These are phyloP conservation scores for Nitzschia sp. DNA, from an alignment of 108 stramenopile species.

Conservation along the genomic window DNA sequence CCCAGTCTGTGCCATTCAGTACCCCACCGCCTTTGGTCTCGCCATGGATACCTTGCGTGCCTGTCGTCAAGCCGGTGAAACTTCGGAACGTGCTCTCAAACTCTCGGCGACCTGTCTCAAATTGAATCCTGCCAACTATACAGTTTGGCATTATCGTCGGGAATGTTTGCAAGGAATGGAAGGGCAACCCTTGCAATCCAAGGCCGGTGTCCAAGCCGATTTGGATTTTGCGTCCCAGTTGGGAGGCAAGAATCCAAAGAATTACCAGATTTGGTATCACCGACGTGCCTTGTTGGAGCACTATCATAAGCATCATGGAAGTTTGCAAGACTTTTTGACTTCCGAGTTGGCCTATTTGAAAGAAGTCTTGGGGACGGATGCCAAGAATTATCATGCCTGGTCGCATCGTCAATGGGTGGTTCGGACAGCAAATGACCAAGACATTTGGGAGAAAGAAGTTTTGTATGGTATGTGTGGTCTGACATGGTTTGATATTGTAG, in stretches of 20 bases:
- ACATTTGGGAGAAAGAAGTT: constrained; percentile 74
- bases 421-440: constrained; percentile 47
- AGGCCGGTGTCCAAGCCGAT: constrained; percentile 46
- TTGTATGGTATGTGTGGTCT: constrained; percentile 37
- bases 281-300: constrained; percentile 86
- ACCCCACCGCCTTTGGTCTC: constrained; percentile 70
- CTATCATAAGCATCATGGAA: constrained; percentile 22
- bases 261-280: constrained; percentile 99
- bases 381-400: constrained; percentile 99
- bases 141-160: constrained; percentile 94
- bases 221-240: constrained; percentile 70
- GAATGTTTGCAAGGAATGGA: constrained; percentile 45
- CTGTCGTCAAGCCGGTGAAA: constrained; percentile 68
- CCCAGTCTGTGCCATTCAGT: constrained; percentile 89
- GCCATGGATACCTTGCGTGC: constrained; percentile 90
- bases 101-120: constrained; percentile 81
- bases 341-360: constrained; percentile 84
- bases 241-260: constrained; percentile 96
- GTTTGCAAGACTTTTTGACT: constrained; percentile 30
- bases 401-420: constrained; percentile 92
- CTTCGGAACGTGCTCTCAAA: constrained; percentile 65
- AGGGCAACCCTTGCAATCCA: background rate
- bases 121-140: constrained; percentile 96
- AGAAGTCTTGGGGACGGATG: constrained; percentile 77
- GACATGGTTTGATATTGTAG: no score